A percentile compares a stretch with the other conserved stretches of the same genome.
Conservation (phyloP, 306 rosid genomes). For the Vicia faba region DNA sequence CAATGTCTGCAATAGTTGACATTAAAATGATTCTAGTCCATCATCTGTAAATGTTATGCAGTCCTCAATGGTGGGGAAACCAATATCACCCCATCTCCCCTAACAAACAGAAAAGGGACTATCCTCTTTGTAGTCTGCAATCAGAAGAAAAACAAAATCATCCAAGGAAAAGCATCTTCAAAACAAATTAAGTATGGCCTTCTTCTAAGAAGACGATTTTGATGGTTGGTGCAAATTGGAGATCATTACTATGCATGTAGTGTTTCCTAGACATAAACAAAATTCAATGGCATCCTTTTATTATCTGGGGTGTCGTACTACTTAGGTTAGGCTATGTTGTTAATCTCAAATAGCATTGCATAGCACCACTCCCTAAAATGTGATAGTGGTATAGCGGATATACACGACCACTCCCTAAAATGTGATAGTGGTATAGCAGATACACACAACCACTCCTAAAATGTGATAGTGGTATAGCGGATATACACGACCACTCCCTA, state of each 20-base stretch:
- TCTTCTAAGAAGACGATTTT: not conserved
- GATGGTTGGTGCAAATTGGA: slow-evolving; percentile 26
- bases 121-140: slow-evolving; percentile 88
- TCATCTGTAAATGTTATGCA: slow-evolving; percentile 51
- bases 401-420: too few species aligned
- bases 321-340: not conserved
- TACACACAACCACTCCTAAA: too few species aligned
- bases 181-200: slow-evolving; percentile 3
- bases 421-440: too few species aligned
- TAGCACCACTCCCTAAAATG: too few species aligned
- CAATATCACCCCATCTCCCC: slow-evolving; percentile 98
- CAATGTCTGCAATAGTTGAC: slow-evolving; percentile 30
- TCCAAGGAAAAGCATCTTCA: not conserved
- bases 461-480: too few species aligned
- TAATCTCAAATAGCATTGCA: too few species aligned
- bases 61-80: slow-evolving; percentile 98
- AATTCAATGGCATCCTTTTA: slow-evolving; percentile 1
- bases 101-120: slow-evolving; percentile 90
- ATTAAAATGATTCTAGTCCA: slow-evolving; percentile 31
- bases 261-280: slow-evolving; percentile 14
- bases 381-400: too few species aligned
- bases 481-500: too few species aligned
- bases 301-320: not conserved
- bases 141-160: slow-evolving; percentile 31
- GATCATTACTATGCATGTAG: slow-evolving; percentile 21